Evolutionary conservation across 148 eudicot genomes (phyloP), one percentile per base, ranked within the genome.

Genomic region (Chenopodium suecicum): DNA sequence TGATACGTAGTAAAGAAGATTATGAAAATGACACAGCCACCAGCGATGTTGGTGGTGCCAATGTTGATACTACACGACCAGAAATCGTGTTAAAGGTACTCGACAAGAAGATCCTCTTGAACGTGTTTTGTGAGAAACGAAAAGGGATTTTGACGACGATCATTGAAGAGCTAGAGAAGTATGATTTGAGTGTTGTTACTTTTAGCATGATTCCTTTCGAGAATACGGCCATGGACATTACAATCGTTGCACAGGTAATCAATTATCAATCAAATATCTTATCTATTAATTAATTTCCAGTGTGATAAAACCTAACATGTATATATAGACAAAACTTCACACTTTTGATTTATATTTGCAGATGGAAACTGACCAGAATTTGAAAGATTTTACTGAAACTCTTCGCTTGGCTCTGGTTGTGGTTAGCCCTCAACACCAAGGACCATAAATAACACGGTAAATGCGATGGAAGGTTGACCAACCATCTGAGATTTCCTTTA

Each of bases 161-260:
- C 20, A 4, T 76, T 58, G 37, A 22, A 14, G 78, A 76, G 25
- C 25, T 76, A 19, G 78, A 76, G 9, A 76, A 58, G 7, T 12
- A 9, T 58, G 67, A 22, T 34, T 10, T 76, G 17, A 17, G 16
- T 58, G 64, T 76, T 20, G 16, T 58, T 19, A 60, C 22, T 56
- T 56, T 67, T 46, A 76, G 25, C 23, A 46, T 76, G 20, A 76
- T 76, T 23, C 47, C 68, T 25, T 60, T 76, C 37, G 68, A 65
- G 11, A 32, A 11, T 76, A 31, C 23, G 3, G 50, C 69, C 20
- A 20, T 60, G 78, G 78, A 76, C 46, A 76, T 76, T 11, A 76
- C 78, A 0, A 34, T 76, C 32, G 68, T 58, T 19, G 67, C 71
- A 9, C 70, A 63, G 80, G 31, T 65, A 48, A 48, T 48, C 13